Evolutionary conservation across 129 eudicot species (phyloP).

Genomic region (Chrysanthemum makinoi): DNA sequence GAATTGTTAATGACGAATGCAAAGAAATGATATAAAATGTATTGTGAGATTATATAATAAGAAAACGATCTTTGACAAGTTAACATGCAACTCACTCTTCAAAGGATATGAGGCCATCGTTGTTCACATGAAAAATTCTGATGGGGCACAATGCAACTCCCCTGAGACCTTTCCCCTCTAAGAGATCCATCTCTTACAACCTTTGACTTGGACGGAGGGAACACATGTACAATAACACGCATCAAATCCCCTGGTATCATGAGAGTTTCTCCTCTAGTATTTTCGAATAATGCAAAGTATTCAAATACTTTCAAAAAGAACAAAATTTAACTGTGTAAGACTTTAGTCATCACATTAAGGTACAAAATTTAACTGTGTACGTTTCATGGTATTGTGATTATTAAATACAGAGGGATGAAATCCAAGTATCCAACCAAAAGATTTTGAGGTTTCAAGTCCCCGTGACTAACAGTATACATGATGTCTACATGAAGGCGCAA

Average conservation of each 20-base stretch:
- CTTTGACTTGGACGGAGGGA: constrained; percentile 83
- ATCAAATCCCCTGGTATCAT: constrained; percentile 90
- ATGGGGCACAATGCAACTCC: constrained; percentile 69
- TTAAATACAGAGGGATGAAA: no score
- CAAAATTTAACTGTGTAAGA: constrained; percentile 12
- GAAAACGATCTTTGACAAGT: neutral
- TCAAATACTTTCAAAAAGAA: constrained; percentile 57
- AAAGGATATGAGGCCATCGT: constrained; percentile 81
- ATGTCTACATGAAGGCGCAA: no score
- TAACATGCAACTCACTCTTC: constrained; percentile 26
- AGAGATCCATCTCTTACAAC: constrained; percentile 80
- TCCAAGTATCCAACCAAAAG: no score
- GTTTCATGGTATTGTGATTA: no score
- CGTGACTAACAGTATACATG: no score
- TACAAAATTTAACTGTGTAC: no score
- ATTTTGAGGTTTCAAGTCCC: no score
- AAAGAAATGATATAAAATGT: constrained; percentile 7
- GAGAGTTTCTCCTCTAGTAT: constrained; percentile 48
- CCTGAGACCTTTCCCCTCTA: constrained; percentile 72
- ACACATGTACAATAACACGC: constrained; percentile 90
- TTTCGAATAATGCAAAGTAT: constrained; percentile 67
- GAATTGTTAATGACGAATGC: neutral
- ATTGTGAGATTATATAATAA: neutral
- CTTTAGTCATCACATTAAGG: constrained; percentile 8
- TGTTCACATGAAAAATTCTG: constrained; percentile 65